These are phyloP conservation scores for Lyophyllum atratum DNA, from an alignment of 768 basidiomycete species.

Conservation along the genomic window DNA sequence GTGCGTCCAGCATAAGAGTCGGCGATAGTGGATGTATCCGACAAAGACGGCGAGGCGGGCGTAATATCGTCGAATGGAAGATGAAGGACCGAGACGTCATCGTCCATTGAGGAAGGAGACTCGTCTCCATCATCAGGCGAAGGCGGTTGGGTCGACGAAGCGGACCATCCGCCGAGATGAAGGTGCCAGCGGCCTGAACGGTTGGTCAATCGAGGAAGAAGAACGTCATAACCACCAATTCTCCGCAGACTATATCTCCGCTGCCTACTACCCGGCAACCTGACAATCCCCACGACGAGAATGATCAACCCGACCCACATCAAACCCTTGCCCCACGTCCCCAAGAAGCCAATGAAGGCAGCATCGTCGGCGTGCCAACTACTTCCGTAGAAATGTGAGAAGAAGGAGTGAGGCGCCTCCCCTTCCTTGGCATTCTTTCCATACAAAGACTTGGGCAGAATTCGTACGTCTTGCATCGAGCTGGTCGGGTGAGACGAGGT, in stretches of 20 bases:
- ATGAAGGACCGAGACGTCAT: conserved; percentile 58
- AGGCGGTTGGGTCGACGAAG: conserved; percentile 47
- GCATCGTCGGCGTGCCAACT: conserved; percentile 99
- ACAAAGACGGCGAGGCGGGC: conserved; percentile 56
- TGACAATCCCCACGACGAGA: conserved; percentile 68
- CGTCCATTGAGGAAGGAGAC: conserved; percentile 44
- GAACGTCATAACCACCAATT: conserved; percentile 75
- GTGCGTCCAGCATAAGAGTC: conserved; percentile 45
- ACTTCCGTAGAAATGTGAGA: conserved; percentile 96
- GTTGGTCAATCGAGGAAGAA: conserved; percentile 73
- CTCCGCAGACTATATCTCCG: conserved; percentile 60
- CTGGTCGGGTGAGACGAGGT: conserved; percentile 65
- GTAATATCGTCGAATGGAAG: conserved; percentile 55
- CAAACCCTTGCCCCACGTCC: conserved; percentile 81
- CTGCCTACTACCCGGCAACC: conserved; percentile 57
- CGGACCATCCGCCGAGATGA: conserved; percentile 59
- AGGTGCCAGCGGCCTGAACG: conserved; percentile 75
- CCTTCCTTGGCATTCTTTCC: conserved; percentile 89
- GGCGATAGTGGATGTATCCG: conserved; percentile 44
- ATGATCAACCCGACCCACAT: conserved; percentile 84
- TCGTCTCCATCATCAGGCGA: conserved; percentile 39
- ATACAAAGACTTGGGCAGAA: conserved; percentile 95
- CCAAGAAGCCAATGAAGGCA: conserved; percentile 93
- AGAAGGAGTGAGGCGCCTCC: conserved; percentile 90
- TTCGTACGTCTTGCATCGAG: conserved; percentile 76